Evolutionary conservation across 192 early-diverging fungal genomes (phyloP), one percentile per base, ranked within the genome.

Genomic region (Chytriomyces hyalinus): DNA sequence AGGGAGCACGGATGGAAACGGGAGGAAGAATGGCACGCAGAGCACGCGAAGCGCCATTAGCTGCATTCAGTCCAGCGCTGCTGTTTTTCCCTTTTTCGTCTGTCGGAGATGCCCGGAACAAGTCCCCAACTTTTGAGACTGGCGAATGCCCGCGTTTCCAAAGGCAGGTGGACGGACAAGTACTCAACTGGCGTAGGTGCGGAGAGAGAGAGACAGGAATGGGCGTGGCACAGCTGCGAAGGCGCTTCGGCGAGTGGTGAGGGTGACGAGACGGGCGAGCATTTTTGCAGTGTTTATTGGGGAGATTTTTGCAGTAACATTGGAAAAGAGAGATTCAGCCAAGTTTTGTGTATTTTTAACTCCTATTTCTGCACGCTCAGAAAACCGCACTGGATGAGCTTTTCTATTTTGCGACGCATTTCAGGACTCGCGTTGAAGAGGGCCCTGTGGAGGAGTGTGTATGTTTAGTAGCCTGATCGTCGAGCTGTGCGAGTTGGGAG

Each of bases 311-410:
- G 4, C 13, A n/a, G 53, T 57, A 13, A 57, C 53, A 5, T 20
- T 20, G 13, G 53, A 57, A 20, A 57, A 57, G 15, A 57, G 53
- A 57, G 20, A 13, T 57, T 13, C 53, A 26, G 24, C 24, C 24
- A 26, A 26, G 24, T 26, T 26, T 26, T 26, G 0, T 26, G 24
- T 26, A 26, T 36, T 36, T 36, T 3, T n/a, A n/a, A 3, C 36
- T 36, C 36, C 36, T 36, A 36, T 36, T 36, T 36, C 51, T 80
- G 73, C 26, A 80, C 59, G 17, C 57, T 63, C 43, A 81, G 59
- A 26, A 81, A 62, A 9, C 80, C 80, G 13, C n/a, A 22, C 13
- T 78, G n/a, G 60, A 81, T 65, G 6, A 81, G 57, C n/a, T 77
- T 65, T 22, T 78, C 46, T 36, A 81, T 77, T 13, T 78, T 78